A percentile compares a stretch with the other conserved stretches of the same genome.
Evolutionary conservation across 306 rosid genomes (phyloP).

Genomic region (Rubus parviflorus): DNA sequence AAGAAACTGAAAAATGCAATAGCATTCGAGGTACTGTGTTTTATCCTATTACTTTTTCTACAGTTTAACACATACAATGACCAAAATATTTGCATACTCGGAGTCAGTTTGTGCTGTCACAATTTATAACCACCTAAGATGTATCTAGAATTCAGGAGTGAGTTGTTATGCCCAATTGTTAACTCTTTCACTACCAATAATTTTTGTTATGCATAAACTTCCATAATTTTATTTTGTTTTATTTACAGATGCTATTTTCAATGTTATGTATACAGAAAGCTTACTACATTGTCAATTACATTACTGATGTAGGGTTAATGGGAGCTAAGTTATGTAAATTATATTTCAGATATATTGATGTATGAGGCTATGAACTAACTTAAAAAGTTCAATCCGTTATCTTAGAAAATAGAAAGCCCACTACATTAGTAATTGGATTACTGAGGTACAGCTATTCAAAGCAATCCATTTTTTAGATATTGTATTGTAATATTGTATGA

Average conservation of each 20-base stretch:
- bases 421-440: too few relatives aligned
- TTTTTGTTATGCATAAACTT: background rate
- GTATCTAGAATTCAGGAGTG: background rate
- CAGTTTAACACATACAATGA: too few relatives aligned
- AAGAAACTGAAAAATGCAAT: conserved; percentile 45
- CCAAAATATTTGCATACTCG: too few relatives aligned
- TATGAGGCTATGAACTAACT: too few relatives aligned
- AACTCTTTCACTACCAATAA: background rate
- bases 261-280: background rate
- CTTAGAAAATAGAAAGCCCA: too few relatives aligned
- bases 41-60: background rate
- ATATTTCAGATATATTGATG: too few relatives aligned
- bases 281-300: background rate
- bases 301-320: background rate
- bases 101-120: background rate
- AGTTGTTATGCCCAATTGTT: background rate
- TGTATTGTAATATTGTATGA: too few relatives aligned
- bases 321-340: background rate
- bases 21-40: conserved; percentile 47
- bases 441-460: too few relatives aligned
- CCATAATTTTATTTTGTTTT: background rate
- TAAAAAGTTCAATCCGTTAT: too few relatives aligned
- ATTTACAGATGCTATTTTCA: background rate
- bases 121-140: background rate
- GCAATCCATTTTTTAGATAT: too few relatives aligned